Evolutionary conservation across 768 basidiomycete genomes (phyloP).

Genomic region (Phlegmacium glaucopus): DNA sequence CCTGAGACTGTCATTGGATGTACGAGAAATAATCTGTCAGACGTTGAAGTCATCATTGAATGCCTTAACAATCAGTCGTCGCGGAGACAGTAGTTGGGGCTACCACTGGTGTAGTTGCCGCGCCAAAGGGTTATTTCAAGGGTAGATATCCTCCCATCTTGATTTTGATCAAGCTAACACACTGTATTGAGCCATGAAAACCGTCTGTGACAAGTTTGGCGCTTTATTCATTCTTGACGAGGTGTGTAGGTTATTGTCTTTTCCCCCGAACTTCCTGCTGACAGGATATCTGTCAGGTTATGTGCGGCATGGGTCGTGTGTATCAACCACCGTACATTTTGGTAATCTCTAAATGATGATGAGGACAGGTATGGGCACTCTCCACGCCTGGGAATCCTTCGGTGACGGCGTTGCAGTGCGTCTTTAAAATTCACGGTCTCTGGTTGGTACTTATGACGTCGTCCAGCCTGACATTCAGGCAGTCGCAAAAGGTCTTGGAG

Average conservation of each 20-base stretch:
- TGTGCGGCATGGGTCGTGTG: conserved; percentile 87
- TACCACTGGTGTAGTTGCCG: conserved; percentile 69
- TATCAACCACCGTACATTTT: background rate
- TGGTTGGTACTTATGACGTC: background rate
- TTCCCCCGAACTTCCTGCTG: background rate
- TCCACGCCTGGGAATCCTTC: conserved; percentile 84
- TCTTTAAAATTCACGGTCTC: conserved; percentile 2
- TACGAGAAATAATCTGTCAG: conserved; percentile 30
- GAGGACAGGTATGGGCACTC: conserved; percentile 71
- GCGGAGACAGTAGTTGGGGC: conserved; percentile 90
- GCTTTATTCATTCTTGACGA: conserved; percentile 87
- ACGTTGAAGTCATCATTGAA: background rate
- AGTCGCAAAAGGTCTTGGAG: conserved; percentile 86
- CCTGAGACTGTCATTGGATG: conserved; percentile 82
- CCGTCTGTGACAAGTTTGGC: conserved; percentile 73
- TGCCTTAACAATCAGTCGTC: conserved; percentile 46
- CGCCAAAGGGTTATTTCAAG: conserved; percentile 83
- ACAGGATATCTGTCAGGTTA: conserved; percentile 40
- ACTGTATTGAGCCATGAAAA: conserved; percentile 57
- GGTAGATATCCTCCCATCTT: conserved; percentile 17
- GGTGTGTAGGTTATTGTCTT: conserved; percentile 26
- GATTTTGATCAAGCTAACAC: background rate
- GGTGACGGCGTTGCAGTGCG: conserved; percentile 64
- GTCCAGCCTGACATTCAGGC: conserved; percentile 79
- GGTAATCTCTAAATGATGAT: background rate